Evolutionary conservation across 169 alveolate species (phyloP).

Genomic region (Plasmodium fragile): DNA sequence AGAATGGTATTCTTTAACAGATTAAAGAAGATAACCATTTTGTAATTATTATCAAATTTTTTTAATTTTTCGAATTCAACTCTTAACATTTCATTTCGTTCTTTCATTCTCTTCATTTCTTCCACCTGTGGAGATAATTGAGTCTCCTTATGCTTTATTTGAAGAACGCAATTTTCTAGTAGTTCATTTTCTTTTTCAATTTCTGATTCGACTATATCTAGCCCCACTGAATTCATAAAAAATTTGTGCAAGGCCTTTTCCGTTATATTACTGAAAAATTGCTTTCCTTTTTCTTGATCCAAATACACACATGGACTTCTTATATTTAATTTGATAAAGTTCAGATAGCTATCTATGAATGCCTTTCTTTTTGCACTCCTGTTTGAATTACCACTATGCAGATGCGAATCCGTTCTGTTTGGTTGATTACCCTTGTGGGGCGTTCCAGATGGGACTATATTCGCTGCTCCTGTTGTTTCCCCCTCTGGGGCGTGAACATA

Average conservation of each 20-base stretch:
- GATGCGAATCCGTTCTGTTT: neutral
- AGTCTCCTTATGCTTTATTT: constrained; percentile 79
- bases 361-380: constrained; percentile 76
- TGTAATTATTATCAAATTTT: constrained; percentile 78
- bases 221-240: constrained; percentile 84
- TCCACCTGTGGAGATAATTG: constrained; percentile 80
- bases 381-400: constrained; percentile 11
- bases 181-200: constrained; percentile 76
- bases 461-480: neutral
- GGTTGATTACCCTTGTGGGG: neutral
- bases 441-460: neutral
- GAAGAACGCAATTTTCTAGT: constrained; percentile 78
- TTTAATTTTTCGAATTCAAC: constrained; percentile 79
- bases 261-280: constrained; percentile 81
- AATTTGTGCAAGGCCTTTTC: constrained; percentile 79
- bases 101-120: constrained; percentile 66
- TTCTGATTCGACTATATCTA: constrained; percentile 76
- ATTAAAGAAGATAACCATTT: constrained; percentile 76
- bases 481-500: neutral
- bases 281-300: constrained; percentile 87
- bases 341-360: constrained; percentile 39
- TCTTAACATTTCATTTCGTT: constrained; percentile 77
- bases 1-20: constrained; percentile 75
- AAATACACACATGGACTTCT: constrained; percentile 85
- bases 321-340: constrained; percentile 68